Conservation (phyloP, 768 basidiomycete species). For the Mycena leptocephala region DNA sequence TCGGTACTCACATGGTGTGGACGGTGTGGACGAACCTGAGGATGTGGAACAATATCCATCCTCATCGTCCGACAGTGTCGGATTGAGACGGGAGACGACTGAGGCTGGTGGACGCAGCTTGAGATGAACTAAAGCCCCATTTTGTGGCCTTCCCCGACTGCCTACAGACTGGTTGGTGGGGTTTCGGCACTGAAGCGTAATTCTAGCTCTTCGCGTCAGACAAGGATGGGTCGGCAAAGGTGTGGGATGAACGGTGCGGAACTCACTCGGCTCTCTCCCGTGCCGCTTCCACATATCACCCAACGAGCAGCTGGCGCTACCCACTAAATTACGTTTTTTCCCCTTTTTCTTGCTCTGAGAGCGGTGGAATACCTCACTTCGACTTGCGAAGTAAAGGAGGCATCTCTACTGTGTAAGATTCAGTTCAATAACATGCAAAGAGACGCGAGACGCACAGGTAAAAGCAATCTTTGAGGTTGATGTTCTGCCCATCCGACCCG, state of each 20-base stretch:
- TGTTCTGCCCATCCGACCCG: conserved; percentile 80
- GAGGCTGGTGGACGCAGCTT: conserved; percentile 36
- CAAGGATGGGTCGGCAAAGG: conserved; percentile 11
- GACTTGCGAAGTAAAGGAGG: conserved; percentile 56
- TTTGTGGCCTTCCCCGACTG: conserved; percentile 60
- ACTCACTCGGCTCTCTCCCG: conserved; percentile 62
- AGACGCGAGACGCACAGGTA: conserved; percentile 61
- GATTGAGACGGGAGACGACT: conserved; percentile 7
- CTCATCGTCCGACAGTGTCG: conserved; percentile 7
- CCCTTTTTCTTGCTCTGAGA: conserved; percentile 76
- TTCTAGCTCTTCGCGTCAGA: conserved; percentile 55
- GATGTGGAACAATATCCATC: conserved; percentile 27
- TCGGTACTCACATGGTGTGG: conserved; percentile 31
- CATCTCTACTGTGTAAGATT: conserved; percentile 55
- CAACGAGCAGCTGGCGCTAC: conserved; percentile 64
- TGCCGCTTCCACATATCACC: conserved; percentile 69
- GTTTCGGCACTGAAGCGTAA: conserved; percentile 62
- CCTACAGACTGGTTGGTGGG: conserved; percentile 47
- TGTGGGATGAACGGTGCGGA: not conserved
- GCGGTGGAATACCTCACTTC: conserved; percentile 72
- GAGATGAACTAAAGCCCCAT: conserved; percentile 45
- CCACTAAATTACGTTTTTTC: conserved; percentile 71
- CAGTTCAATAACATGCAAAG: not conserved
- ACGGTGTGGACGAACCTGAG: conserved; percentile 2
- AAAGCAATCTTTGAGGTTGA: conserved; percentile 72